phyloP scores from a whole-genome alignment of 768 basidiomycete species.

The Rhodotorula diobovata region DNA sequence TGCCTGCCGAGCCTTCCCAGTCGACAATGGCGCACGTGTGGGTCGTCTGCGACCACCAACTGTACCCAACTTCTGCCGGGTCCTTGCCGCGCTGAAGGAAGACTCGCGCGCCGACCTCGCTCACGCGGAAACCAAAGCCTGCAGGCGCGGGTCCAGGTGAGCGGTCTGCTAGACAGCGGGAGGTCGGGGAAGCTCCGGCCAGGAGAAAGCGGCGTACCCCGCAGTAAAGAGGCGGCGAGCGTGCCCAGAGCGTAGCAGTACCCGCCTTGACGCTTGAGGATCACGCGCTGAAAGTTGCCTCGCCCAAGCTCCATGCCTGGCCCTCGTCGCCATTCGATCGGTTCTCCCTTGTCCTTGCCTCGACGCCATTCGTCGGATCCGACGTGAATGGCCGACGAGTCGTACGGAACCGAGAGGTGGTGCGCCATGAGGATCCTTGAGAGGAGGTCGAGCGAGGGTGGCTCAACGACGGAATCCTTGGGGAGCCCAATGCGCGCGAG shows the following conservation, averaged over 20 bases:
- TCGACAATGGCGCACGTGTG: slow-evolving; percentile 26
- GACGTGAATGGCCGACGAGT: slow-evolving; percentile 23
- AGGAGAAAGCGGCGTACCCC: background rate
- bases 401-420: slow-evolving; percentile 18
- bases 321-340: slow-evolving; percentile 11
- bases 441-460: slow-evolving; percentile 24
- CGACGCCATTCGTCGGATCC: slow-evolving; percentile 1
- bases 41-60: slow-evolving; percentile 18
- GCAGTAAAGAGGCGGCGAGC: slow-evolving; percentile 3
- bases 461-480: background rate
- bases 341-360: background rate
- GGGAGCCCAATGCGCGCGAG: slow-evolving; percentile 21
- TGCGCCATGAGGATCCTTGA: background rate
- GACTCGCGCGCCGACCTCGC: slow-evolving; percentile 21
- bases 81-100: slow-evolving; percentile 30
- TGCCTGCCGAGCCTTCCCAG: background rate
- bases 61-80: slow-evolving; percentile 1
- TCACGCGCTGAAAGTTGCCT: slow-evolving; percentile 24
- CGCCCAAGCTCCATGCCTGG: slow-evolving; percentile 17
- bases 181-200: background rate
- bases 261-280: slow-evolving; percentile 4
- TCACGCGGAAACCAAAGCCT: slow-evolving; percentile 30
- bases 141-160: background rate
- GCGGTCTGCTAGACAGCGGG: too few species aligned
- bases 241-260: slow-evolving; percentile 25